Evolutionary conservation across 129 eudicot species (phyloP).

Genomic region (Erigeron canadensis): DNA sequence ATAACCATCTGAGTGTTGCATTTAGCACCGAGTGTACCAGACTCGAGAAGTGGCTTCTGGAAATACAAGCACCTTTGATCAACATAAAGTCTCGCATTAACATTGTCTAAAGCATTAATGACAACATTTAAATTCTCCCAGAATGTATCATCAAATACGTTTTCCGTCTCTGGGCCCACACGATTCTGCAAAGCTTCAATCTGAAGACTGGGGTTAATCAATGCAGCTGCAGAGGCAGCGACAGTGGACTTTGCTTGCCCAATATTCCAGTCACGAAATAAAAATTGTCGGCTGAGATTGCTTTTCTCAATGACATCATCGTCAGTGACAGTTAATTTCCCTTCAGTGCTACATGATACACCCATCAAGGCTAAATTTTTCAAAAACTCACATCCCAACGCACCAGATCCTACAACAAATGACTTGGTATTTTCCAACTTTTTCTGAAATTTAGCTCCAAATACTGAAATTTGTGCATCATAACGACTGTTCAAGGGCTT

Average conservation of each 20-base stretch:
- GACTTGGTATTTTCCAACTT: conserved; percentile 66
- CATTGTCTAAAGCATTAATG: conserved; percentile 80
- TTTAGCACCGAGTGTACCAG: conserved; percentile 92
- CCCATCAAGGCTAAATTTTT: conserved; percentile 95
- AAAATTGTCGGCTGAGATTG: conserved; percentile 88
- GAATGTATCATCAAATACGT: conserved; percentile 68
- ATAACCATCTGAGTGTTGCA: conserved; percentile 96
- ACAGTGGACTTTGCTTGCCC: conserved; percentile 97
- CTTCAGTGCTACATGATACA: conserved; percentile 66
- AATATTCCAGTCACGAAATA: conserved; percentile 95
- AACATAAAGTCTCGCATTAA: conserved; percentile 85
- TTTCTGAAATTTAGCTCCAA: conserved; percentile 79
- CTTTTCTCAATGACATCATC: conserved; percentile 96
- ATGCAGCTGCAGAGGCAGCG: conserved; percentile 83
- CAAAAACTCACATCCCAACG: conserved; percentile 84
- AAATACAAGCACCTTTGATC: conserved; percentile 92
- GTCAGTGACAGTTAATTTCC: conserved; percentile 81
- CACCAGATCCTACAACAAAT: conserved; percentile 81
- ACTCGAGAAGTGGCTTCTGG: conserved; percentile 87
- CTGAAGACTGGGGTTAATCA: conserved; percentile 56
- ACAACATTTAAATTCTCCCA: conserved; percentile 85
- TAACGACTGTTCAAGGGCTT: conserved; percentile 70
- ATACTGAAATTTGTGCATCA: conserved; percentile 90
- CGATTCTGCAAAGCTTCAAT: conserved; percentile 96
- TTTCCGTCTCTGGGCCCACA: conserved; percentile 87